Base-by-base conservation (phyloP, 495 filamentous ascomycete species). In the Cladorrhinum samala region DNA sequence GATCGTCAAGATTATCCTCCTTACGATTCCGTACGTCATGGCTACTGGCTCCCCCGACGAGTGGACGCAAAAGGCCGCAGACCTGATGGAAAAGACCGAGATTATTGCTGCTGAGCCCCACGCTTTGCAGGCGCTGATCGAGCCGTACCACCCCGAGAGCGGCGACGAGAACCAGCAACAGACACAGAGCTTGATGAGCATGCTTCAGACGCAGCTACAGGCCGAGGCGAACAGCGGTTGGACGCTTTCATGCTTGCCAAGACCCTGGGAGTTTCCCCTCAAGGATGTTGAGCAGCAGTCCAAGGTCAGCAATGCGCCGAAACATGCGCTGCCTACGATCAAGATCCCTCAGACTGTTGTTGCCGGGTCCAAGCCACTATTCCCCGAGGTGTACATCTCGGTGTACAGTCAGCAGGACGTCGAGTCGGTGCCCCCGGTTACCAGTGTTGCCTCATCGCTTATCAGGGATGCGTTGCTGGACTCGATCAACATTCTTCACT, bases 361-460 rank as follows among this genome's bases (percentile, higher is more conserved):
- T 45, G 75, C 87, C 13, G 93, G 91, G 14, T 70, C 83, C 2
- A 83, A 82, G 30, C 78, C 88, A 7, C 75, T 95, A 21, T 91
- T 95, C 67, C 94, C 93, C 0, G 93, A 97, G 68, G 77, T 95
- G 16, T 96, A 87, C 68, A 85, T 95, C 67, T 99, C 93, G 2
- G 88, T 96, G 17, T 99, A 91, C 59, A 80, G 82, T 2, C 78
- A 87, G 59, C 91, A 95, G 61, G 91, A 96, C 8, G 73, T 95
- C 30, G 89, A 95, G 72, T 96, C 93, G 5, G 93, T 97, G 3
- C 93, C 93, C 37, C 76, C 87, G 4, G 78, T 80, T 2, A 78
- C 77, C 16, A 83, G 83, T 54, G 85, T 96, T 52, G 81, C 92
- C 1, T 84, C 89, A 0, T 90, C 82, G 7, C 66, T 99, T 19